Evolutionary conservation across 768 basidiomycete genomes (phyloP), one percentile per base, ranked within the genome.

Genomic region (Tylopilus balloui): DNA sequence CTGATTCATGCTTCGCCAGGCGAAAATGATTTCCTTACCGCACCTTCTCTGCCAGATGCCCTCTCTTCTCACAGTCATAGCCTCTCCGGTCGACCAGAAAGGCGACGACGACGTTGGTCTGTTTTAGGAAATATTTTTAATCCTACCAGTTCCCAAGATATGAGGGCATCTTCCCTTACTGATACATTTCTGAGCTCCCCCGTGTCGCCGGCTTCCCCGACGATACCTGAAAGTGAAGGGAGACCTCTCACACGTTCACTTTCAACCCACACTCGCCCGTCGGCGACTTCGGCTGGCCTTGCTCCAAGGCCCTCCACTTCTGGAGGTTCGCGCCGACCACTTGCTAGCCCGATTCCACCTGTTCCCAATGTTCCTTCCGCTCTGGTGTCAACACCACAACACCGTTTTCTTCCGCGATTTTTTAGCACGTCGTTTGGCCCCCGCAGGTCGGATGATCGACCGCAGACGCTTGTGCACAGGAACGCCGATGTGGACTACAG

Each of bases 321-420:
- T 37, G 63, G 60, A 9, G 61, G 63, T 48, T 9, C 63, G 50
- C 57, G 48, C 25, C 61, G 66, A 45, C 52, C 59, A n/a, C 54
- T 54, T 31, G 38, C 58, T 17, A 48, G 66, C 15, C 25, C 51
- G 6, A 20, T 42, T 38, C 55, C 55, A 27, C 58, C 63, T 35
- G 47, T 56, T 11, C 61, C 65, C 37, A 52, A 65, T 31, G 51
- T 69, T 15, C 58, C 69, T 7, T 45, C 63, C 6, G 67, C 69
- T 28, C 59, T 64, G 10, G 62, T 69, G 39, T 60, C 58, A 17
- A 40, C 70, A 6, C 66, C 78, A 3, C 73, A 77, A n/a, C 74
- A 81, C 17, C 78, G 86, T 20, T 86, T 88, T 62, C 60, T 91
- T 42, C 83, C 88, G 10, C 80, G 87, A 24, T 76, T 90, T 47